phyloP scores from a whole-genome alignment of 345 rosid species.

The Euphorbia tirucalli region DNA sequence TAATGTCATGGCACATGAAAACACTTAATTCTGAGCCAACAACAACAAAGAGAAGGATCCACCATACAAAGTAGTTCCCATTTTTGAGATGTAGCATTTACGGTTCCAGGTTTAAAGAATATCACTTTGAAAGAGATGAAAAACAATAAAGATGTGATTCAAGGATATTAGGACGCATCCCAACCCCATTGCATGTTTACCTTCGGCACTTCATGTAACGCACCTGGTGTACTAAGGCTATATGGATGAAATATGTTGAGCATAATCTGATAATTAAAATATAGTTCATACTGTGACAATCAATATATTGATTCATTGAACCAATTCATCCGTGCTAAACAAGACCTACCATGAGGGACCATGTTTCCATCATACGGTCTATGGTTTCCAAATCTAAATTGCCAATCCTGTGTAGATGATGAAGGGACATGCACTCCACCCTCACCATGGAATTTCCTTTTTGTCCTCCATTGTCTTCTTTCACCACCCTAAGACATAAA shows the following conservation, averaged over 20 bases:
- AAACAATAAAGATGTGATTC: not conserved
- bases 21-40: not conserved
- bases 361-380: slow-evolving; percentile 3
- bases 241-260: no score
- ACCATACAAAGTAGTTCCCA: no score
- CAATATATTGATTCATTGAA: no score
- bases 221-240: no score
- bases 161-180: not conserved
- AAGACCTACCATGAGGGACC: slow-evolving; percentile 8
- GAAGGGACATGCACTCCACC: slow-evolving; percentile 2
- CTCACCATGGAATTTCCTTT: slow-evolving; percentile 16
- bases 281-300: not conserved
- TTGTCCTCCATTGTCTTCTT: not conserved
- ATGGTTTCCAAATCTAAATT: not conserved
- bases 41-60: not conserved
- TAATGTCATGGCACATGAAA: not conserved
- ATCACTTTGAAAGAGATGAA: not conserved
- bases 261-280: not conserved
- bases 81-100: no score
- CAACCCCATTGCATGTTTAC: no score
- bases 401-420: not conserved
- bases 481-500: not conserved
- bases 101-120: not conserved
- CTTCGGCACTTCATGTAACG: no score
- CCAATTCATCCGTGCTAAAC: no score